Evolutionary conservation across 2,329 filamentous ascomycete species (phyloP).

Genomic region (Diaporthe australafricana): DNA sequence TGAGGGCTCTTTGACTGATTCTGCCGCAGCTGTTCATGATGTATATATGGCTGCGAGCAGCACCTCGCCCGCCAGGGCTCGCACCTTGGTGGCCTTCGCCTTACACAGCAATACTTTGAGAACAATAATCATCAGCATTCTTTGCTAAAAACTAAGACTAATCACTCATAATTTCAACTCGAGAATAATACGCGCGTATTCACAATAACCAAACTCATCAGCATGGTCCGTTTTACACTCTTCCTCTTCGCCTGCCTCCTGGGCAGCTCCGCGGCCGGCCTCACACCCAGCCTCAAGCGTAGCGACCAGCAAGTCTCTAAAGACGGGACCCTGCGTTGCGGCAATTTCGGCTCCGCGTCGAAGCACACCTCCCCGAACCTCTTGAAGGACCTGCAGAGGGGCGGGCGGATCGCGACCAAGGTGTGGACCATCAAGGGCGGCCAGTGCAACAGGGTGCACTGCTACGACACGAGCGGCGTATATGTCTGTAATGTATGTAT

Average conservation of each 20-base stretch:
- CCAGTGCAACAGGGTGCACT: conserved; percentile 28
- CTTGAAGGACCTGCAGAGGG: neutral
- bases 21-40: neutral
- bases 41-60: neutral
- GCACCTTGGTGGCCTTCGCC: neutral
- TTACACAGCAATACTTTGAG: neutral
- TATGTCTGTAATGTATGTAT: conserved; percentile 35
- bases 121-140: neutral
- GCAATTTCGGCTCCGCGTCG: conserved; percentile 24
- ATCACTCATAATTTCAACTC: neutral
- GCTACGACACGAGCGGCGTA: conserved; percentile 27
- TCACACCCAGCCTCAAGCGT: neutral
- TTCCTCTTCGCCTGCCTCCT: conserved; percentile 10
- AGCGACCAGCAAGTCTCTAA: neutral
- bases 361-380: conserved; percentile 6
- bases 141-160: neutral
- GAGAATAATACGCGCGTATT: neutral
- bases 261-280: neutral
- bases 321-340: conserved; percentile 31
- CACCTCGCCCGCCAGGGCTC: neutral
- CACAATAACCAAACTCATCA: neutral
- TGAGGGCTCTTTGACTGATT: neutral
- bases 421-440: neutral
- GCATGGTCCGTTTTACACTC: neutral
- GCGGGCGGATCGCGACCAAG: conserved; percentile 18